phyloP scores from a whole-genome alignment of 768 basidiomycete species.

The Boletus edulis region DNA sequence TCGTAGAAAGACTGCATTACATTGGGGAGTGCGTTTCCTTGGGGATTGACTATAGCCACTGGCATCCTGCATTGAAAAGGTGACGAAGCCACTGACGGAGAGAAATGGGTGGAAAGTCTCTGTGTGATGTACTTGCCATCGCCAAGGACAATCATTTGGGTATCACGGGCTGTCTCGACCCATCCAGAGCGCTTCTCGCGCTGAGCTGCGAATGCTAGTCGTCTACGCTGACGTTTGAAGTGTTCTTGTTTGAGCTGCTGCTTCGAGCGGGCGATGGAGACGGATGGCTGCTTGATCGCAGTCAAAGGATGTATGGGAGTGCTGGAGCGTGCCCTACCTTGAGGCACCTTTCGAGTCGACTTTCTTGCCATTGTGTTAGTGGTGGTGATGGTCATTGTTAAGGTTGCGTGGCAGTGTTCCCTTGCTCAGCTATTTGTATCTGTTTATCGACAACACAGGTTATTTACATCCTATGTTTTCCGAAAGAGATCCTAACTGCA shows the following conservation, averaged over 20 bases:
- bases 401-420: background rate
- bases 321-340: constrained; percentile 29
- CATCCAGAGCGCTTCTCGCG: constrained; percentile 30
- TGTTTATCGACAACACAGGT: background rate
- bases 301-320: constrained; percentile 20
- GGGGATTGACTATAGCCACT: constrained; percentile 2
- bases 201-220: constrained; percentile 19
- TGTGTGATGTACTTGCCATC: constrained; percentile 41
- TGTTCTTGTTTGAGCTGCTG: constrained; percentile 23
- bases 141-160: constrained; percentile 37
- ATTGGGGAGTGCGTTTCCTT: background rate
- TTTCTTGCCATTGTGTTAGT: constrained; percentile 21
- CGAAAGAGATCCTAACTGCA: too few relatives aligned
- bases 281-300: constrained; percentile 25
- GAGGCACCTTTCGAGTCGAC: constrained; percentile 18
- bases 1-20: constrained; percentile 25
- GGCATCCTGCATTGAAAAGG: constrained; percentile 17
- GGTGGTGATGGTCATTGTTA: background rate
- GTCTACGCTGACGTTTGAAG: constrained; percentile 18
- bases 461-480: too few relatives aligned
- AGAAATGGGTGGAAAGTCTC: constrained; percentile 8
- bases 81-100: constrained; percentile 7
- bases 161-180: constrained; percentile 36
- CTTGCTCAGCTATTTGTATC: background rate
- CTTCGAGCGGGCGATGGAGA: constrained; percentile 12